A percentile compares a stretch with the other conserved stretches of the same genome.
These are phyloP conservation scores for Paramyrothecium sp. DNA, from an alignment of 2,329 filamentous ascomycete genomes.

Conservation along the genomic window DNA sequence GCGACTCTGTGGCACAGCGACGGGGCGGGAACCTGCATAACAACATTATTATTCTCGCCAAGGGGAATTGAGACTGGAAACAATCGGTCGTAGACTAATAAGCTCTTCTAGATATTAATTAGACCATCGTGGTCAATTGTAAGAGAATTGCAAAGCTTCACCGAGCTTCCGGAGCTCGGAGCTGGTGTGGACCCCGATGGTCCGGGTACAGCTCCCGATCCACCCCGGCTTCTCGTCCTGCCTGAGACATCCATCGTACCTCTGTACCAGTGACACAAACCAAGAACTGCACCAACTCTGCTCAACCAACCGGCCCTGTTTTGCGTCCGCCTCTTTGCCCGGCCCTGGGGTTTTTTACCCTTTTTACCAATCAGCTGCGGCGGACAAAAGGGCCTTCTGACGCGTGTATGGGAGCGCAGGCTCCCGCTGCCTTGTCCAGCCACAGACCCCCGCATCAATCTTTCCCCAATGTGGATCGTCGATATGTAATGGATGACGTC, in stretches of 20 bases:
- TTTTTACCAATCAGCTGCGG: background rate
- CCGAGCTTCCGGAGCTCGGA: background rate
- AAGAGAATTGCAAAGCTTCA: background rate
- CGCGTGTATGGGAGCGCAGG: background rate
- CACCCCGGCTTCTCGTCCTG: background rate
- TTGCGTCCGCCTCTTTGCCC: too few relatives aligned
- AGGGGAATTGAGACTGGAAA: too few relatives aligned
- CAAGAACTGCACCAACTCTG: too few relatives aligned
- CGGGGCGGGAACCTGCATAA: too few relatives aligned
- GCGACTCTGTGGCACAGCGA: too few relatives aligned
- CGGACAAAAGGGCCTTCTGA: background rate
- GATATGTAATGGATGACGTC: conserved; percentile 4
- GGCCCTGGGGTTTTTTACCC: background rate
- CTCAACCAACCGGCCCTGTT: too few relatives aligned
- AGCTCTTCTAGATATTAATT: too few relatives aligned
- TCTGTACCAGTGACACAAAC: too few relatives aligned
- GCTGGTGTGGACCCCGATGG: background rate
- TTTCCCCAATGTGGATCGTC: background rate
- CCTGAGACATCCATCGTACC: too few relatives aligned
- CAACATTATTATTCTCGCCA: too few relatives aligned
- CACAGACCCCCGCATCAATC: background rate
- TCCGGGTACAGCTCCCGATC: background rate
- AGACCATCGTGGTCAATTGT: too few relatives aligned
- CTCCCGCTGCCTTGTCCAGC: background rate
- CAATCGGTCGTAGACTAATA: too few relatives aligned